Evolutionary conservation across 129 eudicot genomes (phyloP), one percentile per base, ranked within the genome.

Genomic region (Gnaphalium uliginosum): DNA sequence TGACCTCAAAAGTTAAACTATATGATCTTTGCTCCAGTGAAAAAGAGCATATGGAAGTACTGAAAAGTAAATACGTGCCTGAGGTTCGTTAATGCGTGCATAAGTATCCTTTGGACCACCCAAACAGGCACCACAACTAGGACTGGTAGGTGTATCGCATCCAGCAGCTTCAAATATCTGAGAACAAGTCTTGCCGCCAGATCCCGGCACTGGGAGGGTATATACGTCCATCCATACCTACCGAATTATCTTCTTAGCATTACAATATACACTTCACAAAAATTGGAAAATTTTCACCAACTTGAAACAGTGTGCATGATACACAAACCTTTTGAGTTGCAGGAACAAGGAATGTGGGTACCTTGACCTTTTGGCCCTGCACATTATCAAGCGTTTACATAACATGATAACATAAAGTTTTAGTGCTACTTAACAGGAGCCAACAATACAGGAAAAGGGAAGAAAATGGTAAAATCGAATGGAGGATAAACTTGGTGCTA

Each of bases 91-190:
- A 87, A 94, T 81, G 78, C 99, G 97, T 11, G 99, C 99, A 66
- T 95, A 89, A n/a, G 96, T 95, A 81, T 95, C 99, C 68, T 80
- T 85, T 6, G 99, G 99, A 59, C 99, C 99, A 69, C 99, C 97
- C 81, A 94, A 71, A 83, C 99, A 94, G 63, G 99, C 99, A 69
- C 97, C 99, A 70, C 99, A 94, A 68, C 86, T 85, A 71, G 99
- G 99, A 76, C 97, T 94, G 7, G 93, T 80, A 30, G 99, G 99
- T 3, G 96, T 84, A 72, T 94, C 99, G 73, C 99, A 94, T 8
- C 99, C 99, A 66, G 96, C 99, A 75, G 87, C 97, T 79, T 94
- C 99, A 77, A 94, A 91, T 73, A 94, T 94, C 87, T 94, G 99
- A 18, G 97, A 86, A 80, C 99, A 94, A 14, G 99, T 94, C 83